phyloP scores from a whole-genome alignment of 2,329 filamentous ascomycete genomes.

The Fusarium albosuccineum region DNA sequence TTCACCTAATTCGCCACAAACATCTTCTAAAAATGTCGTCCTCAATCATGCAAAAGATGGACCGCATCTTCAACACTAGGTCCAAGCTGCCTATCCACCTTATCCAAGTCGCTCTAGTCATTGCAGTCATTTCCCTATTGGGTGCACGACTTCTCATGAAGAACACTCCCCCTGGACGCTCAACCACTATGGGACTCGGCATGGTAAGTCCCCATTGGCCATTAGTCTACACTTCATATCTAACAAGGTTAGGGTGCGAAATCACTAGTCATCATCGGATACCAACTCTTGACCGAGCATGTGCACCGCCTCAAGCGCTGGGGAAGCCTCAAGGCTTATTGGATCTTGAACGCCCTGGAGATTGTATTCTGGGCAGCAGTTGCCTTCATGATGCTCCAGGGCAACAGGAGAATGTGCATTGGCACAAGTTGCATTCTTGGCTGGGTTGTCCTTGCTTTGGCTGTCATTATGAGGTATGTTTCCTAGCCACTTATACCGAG shows the following conservation, averaged over 20 bases:
- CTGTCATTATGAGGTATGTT: neutral
- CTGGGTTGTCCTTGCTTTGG: slow-evolving; percentile 15
- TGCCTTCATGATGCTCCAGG: slow-evolving; percentile 18
- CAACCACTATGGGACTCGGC: slow-evolving; percentile 34
- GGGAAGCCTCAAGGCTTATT: slow-evolving; percentile 56
- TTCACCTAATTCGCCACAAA: neutral
- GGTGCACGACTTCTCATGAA: slow-evolving; percentile 30
- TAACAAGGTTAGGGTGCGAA: neutral
- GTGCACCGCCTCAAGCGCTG: slow-evolving; percentile 50
- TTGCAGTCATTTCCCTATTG: slow-evolving; percentile 24
- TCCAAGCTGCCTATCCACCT: slow-evolving; percentile 6
- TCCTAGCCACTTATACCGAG: too few relatives aligned
- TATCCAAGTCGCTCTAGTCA: slow-evolving; percentile 1
- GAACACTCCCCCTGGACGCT: slow-evolving; percentile 26
- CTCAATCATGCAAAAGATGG: neutral
- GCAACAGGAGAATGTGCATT: slow-evolving; percentile 18
- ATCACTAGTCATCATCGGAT: slow-evolving; percentile 35
- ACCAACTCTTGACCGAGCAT: slow-evolving; percentile 56
- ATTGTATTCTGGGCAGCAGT: slow-evolving; percentile 55
- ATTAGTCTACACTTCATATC: slow-evolving; percentile 53
- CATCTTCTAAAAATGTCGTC: neutral
- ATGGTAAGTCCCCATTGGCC: slow-evolving; percentile 23
- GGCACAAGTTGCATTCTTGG: slow-evolving; percentile 22
- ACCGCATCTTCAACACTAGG: neutral
- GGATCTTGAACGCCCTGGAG: slow-evolving; percentile 57